Evolutionary conservation across 164 flowering plant genomes (phyloP).

Genomic region (Vitis labrusca): DNA sequence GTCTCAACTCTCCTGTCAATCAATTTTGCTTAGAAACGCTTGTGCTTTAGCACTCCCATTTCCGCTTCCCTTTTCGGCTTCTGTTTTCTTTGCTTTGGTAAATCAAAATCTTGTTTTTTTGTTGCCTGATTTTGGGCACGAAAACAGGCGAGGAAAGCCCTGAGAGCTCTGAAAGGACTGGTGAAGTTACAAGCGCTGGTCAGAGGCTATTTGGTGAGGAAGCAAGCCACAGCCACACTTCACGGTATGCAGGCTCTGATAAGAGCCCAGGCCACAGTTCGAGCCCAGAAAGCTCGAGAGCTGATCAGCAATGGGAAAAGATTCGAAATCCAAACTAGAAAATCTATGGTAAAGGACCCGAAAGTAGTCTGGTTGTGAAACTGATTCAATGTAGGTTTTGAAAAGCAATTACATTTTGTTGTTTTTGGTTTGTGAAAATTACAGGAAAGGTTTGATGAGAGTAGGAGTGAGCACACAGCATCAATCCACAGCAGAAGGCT

Average conservation of each 20-base stretch:
- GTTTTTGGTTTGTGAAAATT: conserved; percentile 2
- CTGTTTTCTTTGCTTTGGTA: not conserved
- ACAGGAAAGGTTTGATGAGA: conserved; percentile 68
- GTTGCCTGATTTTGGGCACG: not conserved
- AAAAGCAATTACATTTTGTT: not conserved
- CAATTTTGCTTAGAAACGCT: not conserved
- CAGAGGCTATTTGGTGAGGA: conserved; percentile 75
- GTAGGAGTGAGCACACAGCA: conserved; percentile 51
- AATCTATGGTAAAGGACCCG: conserved; percentile 40
- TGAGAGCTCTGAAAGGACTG: conserved; percentile 70
- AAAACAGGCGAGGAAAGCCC: conserved; percentile 79
- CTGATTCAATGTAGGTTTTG: too few relatives aligned
- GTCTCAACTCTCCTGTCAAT: too few relatives aligned
- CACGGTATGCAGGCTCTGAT: conserved; percentile 78
- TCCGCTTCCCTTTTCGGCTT: not conserved
- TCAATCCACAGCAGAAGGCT: conserved; percentile 70
- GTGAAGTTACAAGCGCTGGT: conserved; percentile 80
- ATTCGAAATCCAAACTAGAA: conserved; percentile 34
- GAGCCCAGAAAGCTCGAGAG: conserved; percentile 39
- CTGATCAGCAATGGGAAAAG: conserved; percentile 15
- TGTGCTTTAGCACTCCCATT: not conserved
- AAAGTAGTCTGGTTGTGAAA: not conserved
- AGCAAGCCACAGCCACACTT: conserved; percentile 72
- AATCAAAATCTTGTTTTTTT: not conserved
- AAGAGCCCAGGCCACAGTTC: conserved; percentile 67